A percentile compares a stretch with the other conserved stretches of the same genome.
Conservation (phyloP, 139 green algal genomes). For the Deuterostichococcus epilithicus region DNA sequence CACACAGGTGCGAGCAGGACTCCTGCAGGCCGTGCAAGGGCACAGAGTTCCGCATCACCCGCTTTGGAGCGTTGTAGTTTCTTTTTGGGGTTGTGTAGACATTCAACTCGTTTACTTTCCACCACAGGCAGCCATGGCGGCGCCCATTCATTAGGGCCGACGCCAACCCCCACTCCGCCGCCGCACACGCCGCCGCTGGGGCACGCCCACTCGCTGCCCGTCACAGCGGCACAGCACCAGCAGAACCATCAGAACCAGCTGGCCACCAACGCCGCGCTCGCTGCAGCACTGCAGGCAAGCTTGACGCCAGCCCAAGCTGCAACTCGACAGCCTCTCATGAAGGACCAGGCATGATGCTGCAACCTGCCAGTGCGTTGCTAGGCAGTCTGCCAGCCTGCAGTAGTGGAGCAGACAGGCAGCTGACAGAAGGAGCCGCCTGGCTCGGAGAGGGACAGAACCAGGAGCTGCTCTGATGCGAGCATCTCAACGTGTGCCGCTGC, state of each 20-base stretch:
- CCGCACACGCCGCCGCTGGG: conserved; percentile 9
- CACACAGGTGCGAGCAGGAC: background rate
- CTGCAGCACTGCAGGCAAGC: conserved; percentile 7
- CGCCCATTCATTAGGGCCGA: conserved; percentile 5
- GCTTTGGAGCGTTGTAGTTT: background rate
- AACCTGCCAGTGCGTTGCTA: too few species aligned
- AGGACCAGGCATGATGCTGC: background rate
- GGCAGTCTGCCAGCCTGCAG: too few species aligned
- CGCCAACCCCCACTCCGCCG: conserved; percentile 10
- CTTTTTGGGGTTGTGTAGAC: too few species aligned
- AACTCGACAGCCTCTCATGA: background rate
- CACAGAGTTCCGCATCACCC: background rate
- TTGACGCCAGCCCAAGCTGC: background rate
- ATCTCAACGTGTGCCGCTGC: too few species aligned
- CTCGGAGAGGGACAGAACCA: too few species aligned
- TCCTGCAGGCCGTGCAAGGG: background rate
- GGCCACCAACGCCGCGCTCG: conserved; percentile 21
- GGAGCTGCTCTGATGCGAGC: too few species aligned
- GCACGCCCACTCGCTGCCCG: background rate
- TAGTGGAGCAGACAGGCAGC: too few species aligned
- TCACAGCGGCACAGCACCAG: conserved; percentile 1
- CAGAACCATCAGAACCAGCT: conserved; percentile 14
- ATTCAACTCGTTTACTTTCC: too few species aligned
- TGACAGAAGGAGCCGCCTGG: too few species aligned
- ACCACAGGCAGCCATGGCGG: conserved; percentile 1